These are phyloP conservation scores for Zelopaecilomyces penicillatus DNA, from an alignment of 2,329 filamentous ascomycete species.

Conservation along the genomic window DNA sequence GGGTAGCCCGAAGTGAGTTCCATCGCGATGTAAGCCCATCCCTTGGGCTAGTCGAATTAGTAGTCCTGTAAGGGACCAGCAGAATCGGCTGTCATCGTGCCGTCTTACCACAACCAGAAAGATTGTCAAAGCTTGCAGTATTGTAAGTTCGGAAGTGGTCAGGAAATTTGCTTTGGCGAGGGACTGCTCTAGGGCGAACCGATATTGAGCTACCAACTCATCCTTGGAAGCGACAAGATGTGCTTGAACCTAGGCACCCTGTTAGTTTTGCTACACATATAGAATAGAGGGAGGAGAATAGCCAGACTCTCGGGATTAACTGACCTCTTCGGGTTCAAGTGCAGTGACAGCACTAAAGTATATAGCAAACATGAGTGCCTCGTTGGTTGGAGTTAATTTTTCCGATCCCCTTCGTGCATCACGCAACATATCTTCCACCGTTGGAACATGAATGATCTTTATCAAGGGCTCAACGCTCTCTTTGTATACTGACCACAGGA, in stretches of 20 bases:
- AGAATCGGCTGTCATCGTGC: conserved; percentile 42
- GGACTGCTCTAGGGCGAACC: conserved; percentile 47
- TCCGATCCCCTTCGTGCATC: conserved; percentile 52
- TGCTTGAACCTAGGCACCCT: conserved; percentile 18
- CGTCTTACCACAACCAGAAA: conserved; percentile 43
- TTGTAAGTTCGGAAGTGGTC: conserved; percentile 45
- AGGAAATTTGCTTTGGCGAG: conserved; percentile 51
- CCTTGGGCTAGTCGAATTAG: conserved; percentile 51
- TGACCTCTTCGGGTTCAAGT: conserved; percentile 52
- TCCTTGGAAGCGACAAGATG: conserved; percentile 37
- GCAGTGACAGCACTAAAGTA: conserved; percentile 52
- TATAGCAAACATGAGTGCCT: conserved; percentile 56
- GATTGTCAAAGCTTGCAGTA: conserved; percentile 50
- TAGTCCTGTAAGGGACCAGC: conserved; percentile 52
- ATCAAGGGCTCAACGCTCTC: conserved; percentile 67
- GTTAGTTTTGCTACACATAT: background rate
- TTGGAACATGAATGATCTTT: conserved; percentile 64
- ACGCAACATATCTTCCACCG: conserved; percentile 52
- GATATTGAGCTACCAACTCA: conserved; percentile 38
- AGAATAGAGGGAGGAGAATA: too few species aligned
- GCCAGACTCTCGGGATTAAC: background rate
- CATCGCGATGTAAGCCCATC: conserved; percentile 53
- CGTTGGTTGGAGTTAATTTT: conserved; percentile 46
- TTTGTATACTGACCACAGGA: conserved; percentile 62
- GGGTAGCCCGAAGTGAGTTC: conserved; percentile 39